Percentiles rank a stretch among this genome's conserved stretches.
Evolutionary conservation across 2,329 filamentous ascomycete genomes (phyloP).

Genomic region (Basipetospora chlamydospora): DNA sequence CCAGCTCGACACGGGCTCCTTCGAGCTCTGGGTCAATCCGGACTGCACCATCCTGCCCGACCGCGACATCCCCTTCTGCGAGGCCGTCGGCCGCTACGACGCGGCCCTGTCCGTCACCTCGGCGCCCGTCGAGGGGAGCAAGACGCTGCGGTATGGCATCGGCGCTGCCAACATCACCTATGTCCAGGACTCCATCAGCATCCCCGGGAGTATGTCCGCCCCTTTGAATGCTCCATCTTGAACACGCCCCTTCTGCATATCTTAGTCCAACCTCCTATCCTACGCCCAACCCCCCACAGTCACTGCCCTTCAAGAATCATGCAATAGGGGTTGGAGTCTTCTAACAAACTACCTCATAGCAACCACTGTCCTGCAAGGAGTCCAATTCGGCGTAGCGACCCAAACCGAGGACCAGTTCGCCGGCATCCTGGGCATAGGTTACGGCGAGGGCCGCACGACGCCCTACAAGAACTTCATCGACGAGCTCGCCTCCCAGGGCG

Average conservation of each 20-base stretch:
- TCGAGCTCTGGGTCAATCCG: slow-evolving; percentile 50
- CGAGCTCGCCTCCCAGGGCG: slow-evolving; percentile 30
- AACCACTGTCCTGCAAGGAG: slow-evolving; percentile 13
- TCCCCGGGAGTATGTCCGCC: slow-evolving; percentile 12
- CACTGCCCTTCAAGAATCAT: too few species aligned
- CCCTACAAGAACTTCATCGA: slow-evolving; percentile 37
- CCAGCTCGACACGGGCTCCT: slow-evolving; percentile 44
- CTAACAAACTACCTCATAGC: not conserved
- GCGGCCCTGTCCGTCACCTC: slow-evolving; percentile 25
- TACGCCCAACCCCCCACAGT: not conserved
- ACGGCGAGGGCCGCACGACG: slow-evolving; percentile 33
- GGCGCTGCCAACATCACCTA: slow-evolving; percentile 36
- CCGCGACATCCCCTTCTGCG: slow-evolving; percentile 28
- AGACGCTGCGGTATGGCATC: slow-evolving; percentile 34
- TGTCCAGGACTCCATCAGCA: slow-evolving; percentile 27
- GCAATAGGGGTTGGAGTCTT: too few species aligned
- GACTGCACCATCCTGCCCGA: slow-evolving; percentile 31
- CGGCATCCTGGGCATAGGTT: slow-evolving; percentile 63
- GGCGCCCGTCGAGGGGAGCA: slow-evolving; percentile 16
- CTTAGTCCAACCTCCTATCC: not conserved
- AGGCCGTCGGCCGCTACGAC: slow-evolving; percentile 29
- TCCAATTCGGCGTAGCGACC: slow-evolving; percentile 54
- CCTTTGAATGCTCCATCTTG: not conserved
- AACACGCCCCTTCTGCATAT: not conserved
- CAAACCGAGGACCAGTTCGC: slow-evolving; percentile 30